Evolutionary conservation across 208 protist genomes (phyloP), one percentile per base, ranked within the genome.

Genomic region (Trypanosoma melophagium): DNA sequence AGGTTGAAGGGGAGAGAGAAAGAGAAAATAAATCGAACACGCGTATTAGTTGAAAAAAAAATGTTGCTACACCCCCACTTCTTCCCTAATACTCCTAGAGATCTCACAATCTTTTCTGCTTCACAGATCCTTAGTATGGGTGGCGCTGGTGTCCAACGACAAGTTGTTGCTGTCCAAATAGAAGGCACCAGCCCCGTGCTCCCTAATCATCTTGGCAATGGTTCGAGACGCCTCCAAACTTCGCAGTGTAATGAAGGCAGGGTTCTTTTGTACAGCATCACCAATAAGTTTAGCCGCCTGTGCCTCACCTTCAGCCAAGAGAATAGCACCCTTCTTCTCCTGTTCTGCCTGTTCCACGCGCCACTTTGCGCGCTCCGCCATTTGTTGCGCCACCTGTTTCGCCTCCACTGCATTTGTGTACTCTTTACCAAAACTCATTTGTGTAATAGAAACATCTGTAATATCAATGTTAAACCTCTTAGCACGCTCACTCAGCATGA

Each of bases 371-470:
- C 96, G 89, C 85, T 98, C 95, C 3, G 97, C 95, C 81, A 97
- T 96, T 81, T 98, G 97, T 84, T 98, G 95, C 1, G 96, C 97
- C 56, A 98, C 92, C 80, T 98, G 97, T 80, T 98, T 98, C 58
- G 87, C 77, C 83, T 98, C 97, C 65, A 98, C 94, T 31, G 97
- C 96, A 53, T 80, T 80, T 19, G 95, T 97, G 78, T 98, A 98
- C 75, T 98, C 95, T 57, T 93, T 95, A 22, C 95, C 91, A 63
- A 98, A 98, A 68, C 88, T 96, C 84, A 98, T 96, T 72, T 98
- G 92, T 2, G 96, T 97, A 67, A 99, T 99, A 41, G 97, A 97
- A 14, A 99, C 98, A 77, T 99, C 98, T 42, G 98, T 98, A 52
- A 99, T 95, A 24, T 98, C 87, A 70, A 99, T 93, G 75, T 97